A percentile compares a stretch with the other conserved stretches of the same genome.
These are phyloP conservation scores for Leucaena leucocephala DNA, from an alignment of 306 rosid genomes.

Conservation along the genomic window DNA sequence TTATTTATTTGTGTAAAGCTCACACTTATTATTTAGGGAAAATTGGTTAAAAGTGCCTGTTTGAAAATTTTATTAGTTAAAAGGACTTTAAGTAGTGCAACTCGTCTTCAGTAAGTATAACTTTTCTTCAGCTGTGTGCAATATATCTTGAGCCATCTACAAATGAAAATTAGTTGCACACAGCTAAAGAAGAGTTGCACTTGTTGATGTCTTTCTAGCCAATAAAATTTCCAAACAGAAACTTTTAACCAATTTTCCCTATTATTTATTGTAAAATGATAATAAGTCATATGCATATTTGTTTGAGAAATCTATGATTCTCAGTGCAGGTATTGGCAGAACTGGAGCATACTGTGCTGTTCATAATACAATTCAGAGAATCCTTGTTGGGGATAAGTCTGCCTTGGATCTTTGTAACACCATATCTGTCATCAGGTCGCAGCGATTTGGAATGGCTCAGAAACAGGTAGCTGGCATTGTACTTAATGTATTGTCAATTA, in stretches of 20 bases:
- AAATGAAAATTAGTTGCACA: too few relatives aligned
- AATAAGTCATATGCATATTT: slow-evolving; percentile 27
- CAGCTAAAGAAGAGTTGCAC: too few relatives aligned
- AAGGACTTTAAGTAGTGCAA: too few relatives aligned
- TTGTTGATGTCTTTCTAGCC: too few relatives aligned
- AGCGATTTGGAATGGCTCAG: slow-evolving; percentile 95
- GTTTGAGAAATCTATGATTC: slow-evolving; percentile 52
- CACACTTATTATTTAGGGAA: not conserved
- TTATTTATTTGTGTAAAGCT: not conserved
- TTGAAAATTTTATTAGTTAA: too few relatives aligned
- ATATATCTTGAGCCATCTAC: too few relatives aligned
- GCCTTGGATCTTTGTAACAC: slow-evolving; percentile 76
- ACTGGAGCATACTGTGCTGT: slow-evolving; percentile 90
- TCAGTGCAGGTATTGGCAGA: slow-evolving; percentile 99
- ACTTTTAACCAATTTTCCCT: too few relatives aligned
- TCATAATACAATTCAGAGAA: slow-evolving; percentile 89
- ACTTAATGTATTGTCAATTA: slow-evolving; percentile 5
- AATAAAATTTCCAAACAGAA: too few relatives aligned
- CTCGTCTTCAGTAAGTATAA: too few relatives aligned
- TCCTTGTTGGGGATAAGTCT: slow-evolving; percentile 86
- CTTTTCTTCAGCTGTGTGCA: too few relatives aligned
- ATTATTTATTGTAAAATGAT: not conserved
- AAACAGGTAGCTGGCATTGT: slow-evolving; percentile 58
- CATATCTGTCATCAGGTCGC: slow-evolving; percentile 73
- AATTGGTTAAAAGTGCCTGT: too few relatives aligned